Evolutionary conservation across 176 grass and related monocot species (phyloP).

Genomic region (Alopecurus myosuroides): DNA sequence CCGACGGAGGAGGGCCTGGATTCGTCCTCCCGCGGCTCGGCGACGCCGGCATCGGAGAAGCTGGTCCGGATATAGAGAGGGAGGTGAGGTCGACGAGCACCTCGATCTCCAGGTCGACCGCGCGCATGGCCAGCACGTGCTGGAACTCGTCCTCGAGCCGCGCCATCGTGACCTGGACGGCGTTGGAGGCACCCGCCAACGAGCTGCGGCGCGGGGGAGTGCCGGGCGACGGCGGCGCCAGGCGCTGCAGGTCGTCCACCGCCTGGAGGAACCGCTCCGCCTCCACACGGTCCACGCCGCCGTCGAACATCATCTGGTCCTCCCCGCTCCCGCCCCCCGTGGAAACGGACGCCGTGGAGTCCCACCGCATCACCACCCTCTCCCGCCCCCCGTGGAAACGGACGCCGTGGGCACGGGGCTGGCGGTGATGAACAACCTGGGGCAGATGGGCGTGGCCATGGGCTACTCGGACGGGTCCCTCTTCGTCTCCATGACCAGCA

Average conservation of each 20-base stretch:
- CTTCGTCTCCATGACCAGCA: conserved; percentile 96
- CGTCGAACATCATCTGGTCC: conserved; percentile 48
- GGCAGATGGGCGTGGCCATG: conserved; percentile 92
- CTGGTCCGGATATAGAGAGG: conserved; percentile 30
- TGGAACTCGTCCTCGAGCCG: conserved; percentile 83
- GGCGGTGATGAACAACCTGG: conserved; percentile 96
- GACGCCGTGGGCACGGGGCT: conserved; percentile 87
- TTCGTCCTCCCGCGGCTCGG: too few species aligned
- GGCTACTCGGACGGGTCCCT: conserved; percentile 83
- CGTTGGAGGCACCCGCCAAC: conserved; percentile 4
- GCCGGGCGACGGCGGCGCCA: conserved; percentile 24
- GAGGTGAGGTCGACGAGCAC: conserved; percentile 45
- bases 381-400: too few species aligned
- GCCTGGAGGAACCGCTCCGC: conserved; percentile 59
- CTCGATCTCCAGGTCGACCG: conserved; percentile 58
- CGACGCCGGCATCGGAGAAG: too few species aligned
- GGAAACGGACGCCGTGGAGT: conserved; percentile 29
- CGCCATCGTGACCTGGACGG: conserved; percentile 60
- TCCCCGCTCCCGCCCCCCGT: conserved; percentile 28
- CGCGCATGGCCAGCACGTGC: conserved; percentile 43
- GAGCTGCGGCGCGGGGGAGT: conserved; percentile 32
- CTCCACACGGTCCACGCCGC: conserved; percentile 31
- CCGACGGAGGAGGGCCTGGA: too few species aligned
- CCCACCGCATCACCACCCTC: conserved; percentile 63
- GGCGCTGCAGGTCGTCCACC: conserved; percentile 56